Evolutionary conservation across 179 eudicot species (phyloP).

Genomic region (Patellifolia procumbens): DNA sequence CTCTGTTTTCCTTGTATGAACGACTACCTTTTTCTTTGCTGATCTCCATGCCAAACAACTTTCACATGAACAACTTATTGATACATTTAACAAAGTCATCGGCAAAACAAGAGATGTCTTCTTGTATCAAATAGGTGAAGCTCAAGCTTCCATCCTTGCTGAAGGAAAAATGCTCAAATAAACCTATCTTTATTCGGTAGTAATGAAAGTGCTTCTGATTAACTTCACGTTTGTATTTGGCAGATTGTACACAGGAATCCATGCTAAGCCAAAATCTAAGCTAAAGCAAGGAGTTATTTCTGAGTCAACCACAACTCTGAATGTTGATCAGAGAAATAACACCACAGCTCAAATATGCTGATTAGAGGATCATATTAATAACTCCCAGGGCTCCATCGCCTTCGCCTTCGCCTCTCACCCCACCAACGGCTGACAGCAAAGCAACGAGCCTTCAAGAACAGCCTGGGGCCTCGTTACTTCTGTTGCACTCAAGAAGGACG

Average conservation of each 20-base stretch:
- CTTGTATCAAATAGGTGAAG: too few relatives aligned
- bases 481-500: conserved; percentile 48
- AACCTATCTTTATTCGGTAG: too few relatives aligned
- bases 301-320: conserved; percentile 75
- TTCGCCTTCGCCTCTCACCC: conserved; percentile 34
- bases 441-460: conserved; percentile 51
- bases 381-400: conserved; percentile 39
- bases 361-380: conserved; percentile 43
- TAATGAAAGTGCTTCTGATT: not conserved
- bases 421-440: conserved; percentile 44
- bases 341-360: conserved; percentile 47
- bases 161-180: not conserved
- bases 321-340: conserved; percentile 62
- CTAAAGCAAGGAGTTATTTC: conserved; percentile 68
- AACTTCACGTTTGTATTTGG: not conserved
- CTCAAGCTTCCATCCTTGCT: too few relatives aligned
- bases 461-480: conserved; percentile 29
- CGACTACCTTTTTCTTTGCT: too few relatives aligned
- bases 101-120: too few relatives aligned
- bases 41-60: too few relatives aligned
- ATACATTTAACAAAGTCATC: too few relatives aligned
- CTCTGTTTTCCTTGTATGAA: too few relatives aligned
- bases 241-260: too few relatives aligned
- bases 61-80: too few relatives aligned
- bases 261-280: too few relatives aligned